Percentiles rank a stretch among this genome's conserved stretches.
phyloP scores from a whole-genome alignment of 2,329 filamentous ascomycete species.

The Clonostachys sp. region DNA sequence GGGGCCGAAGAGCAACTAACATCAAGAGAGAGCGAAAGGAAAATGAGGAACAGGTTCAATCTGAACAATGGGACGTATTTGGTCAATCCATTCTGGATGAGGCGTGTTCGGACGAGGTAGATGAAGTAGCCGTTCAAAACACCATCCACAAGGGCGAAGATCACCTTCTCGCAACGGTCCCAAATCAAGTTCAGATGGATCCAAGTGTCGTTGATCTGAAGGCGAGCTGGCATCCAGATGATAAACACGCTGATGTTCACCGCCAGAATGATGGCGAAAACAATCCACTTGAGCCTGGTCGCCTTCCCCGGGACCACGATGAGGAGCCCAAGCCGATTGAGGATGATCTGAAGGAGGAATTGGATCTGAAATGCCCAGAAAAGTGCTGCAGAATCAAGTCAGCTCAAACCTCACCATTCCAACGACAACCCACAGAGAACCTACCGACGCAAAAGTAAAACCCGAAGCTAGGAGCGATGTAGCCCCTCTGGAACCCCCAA shows the following conservation, averaged over 20 bases:
- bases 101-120: slow-evolving; percentile 31
- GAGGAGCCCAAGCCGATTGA: no score
- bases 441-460: not conserved
- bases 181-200: slow-evolving; percentile 42
- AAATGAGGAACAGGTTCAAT: slow-evolving; percentile 17
- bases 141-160: slow-evolving; percentile 44
- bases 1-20: not conserved
- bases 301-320: no score
- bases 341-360: no score
- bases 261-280: slow-evolving; percentile 35
- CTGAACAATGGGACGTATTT: slow-evolving; percentile 40
- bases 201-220: slow-evolving; percentile 33
- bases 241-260: slow-evolving; percentile 48
- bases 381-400: no score
- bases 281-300: slow-evolving; percentile 3
- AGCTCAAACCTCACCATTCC: no score
- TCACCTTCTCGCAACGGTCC: slow-evolving; percentile 46
- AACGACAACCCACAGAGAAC: not conserved
- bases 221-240: slow-evolving; percentile 49
- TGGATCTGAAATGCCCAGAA: no score
- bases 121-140: slow-evolving; percentile 46
- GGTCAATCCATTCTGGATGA: slow-evolving; percentile 39
- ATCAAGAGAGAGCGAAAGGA: slow-evolving; percentile 9
- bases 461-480: slow-evolving; percentile 10
- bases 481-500: slow-evolving; percentile 25